Conservation (phyloP, 164 flowering plant species). For the Amborella trichopoda region DNA sequence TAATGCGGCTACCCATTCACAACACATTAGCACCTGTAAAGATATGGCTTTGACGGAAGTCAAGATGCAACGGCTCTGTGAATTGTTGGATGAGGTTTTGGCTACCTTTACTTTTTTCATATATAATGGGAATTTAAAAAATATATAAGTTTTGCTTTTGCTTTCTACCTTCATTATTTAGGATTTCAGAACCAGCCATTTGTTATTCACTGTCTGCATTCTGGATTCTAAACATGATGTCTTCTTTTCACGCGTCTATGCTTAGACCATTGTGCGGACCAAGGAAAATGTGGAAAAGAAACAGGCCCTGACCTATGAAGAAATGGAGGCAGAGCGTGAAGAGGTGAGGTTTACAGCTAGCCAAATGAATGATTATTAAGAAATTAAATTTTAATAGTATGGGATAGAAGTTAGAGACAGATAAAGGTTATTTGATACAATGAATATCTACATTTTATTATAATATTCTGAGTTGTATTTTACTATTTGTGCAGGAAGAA, state of each 20-base stretch:
- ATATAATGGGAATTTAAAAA: neutral
- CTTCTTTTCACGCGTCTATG: no score
- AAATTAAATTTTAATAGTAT: neutral
- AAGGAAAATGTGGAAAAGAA: conserved; percentile 90
- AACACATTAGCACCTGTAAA: conserved; percentile 35
- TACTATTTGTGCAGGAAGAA: conserved; percentile 77
- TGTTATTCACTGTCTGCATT: no score
- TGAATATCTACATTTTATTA: neutral
- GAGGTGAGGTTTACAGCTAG: conserved; percentile 37
- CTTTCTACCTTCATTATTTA: no score
- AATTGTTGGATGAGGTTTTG: conserved; percentile 62
- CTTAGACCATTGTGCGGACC: conserved; percentile 71
- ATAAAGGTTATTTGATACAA: no score
- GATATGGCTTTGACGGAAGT: conserved; percentile 83
- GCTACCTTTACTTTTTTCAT: neutral
- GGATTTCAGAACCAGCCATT: no score
- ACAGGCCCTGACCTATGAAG: conserved; percentile 90
- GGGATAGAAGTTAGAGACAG: no score
- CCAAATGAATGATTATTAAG: neutral
- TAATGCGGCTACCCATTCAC: conserved; percentile 26
- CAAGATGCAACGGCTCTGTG: conserved; percentile 62
- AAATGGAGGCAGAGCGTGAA: conserved; percentile 90
- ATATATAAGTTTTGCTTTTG: no score
- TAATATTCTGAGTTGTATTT: no score
- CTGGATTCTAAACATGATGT: conserved; percentile 2